Percentiles rank a stretch among this genome's conserved stretches.
These are phyloP conservation scores for Phytophthora uliginosa DNA, from an alignment of 352 stramenopile genomes.

Conservation along the genomic window DNA sequence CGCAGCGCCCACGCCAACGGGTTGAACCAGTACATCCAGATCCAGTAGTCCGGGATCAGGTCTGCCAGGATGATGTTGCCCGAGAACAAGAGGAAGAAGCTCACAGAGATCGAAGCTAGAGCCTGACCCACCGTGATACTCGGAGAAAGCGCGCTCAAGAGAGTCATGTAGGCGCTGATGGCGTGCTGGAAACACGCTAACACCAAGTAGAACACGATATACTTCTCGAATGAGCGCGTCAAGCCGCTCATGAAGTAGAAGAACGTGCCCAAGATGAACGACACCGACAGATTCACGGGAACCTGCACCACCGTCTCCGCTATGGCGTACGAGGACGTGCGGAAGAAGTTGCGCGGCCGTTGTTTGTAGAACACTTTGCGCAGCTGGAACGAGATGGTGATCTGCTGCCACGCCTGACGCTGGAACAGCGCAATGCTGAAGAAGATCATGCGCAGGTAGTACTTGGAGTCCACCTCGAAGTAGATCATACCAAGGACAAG, in stretches of 20 bases:
- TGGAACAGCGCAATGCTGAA: slow-evolving; percentile 79
- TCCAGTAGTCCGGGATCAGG: slow-evolving; percentile 78
- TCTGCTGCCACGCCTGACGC: slow-evolving; percentile 77
- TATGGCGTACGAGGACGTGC: slow-evolving; percentile 84
- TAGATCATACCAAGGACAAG: slow-evolving; percentile 82
- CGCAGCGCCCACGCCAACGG: slow-evolving; percentile 69
- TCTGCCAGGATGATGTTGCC: slow-evolving; percentile 79
- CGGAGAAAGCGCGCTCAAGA: slow-evolving; percentile 62
- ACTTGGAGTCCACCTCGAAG: slow-evolving; percentile 61
- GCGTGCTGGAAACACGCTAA: slow-evolving; percentile 82
- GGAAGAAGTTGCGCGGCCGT: slow-evolving; percentile 90
- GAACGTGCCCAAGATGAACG: slow-evolving; percentile 69
- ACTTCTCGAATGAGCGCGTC: slow-evolving; percentile 63
- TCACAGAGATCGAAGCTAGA: slow-evolving; percentile 56
- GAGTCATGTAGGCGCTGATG: slow-evolving; percentile 72
- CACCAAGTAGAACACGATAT: slow-evolving; percentile 82
- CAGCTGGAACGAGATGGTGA: slow-evolving; percentile 76
- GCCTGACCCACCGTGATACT: slow-evolving; percentile 67
- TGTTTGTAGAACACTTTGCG: slow-evolving; percentile 94
- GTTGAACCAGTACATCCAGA: slow-evolving; percentile 85
- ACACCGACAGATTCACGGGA: slow-evolving; percentile 75
- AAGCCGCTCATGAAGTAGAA: slow-evolving; percentile 94
- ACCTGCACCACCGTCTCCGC: slow-evolving; percentile 67
- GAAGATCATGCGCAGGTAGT: slow-evolving; percentile 83
- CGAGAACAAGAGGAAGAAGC: slow-evolving; percentile 78